phyloP scores from a whole-genome alignment of 2,329 filamentous ascomycete species.

The Microthyrium microscopicum region DNA sequence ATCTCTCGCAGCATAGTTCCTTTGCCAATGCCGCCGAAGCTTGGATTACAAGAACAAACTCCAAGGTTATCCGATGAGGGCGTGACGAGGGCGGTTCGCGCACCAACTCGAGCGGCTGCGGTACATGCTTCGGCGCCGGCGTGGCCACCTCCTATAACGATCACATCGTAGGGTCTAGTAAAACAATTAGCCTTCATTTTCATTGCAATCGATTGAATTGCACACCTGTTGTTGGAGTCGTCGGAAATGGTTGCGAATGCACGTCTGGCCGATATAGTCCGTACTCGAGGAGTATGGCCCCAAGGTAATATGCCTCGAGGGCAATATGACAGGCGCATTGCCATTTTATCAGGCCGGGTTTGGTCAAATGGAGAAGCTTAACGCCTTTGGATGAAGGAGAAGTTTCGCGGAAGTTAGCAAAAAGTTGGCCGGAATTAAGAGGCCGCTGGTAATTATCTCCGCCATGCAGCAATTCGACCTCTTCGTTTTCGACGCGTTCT shows the following conservation, averaged over 20 bases:
- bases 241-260: constrained; percentile 29
- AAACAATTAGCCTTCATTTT: not conserved
- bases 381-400: not conserved
- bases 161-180: constrained; percentile 68
- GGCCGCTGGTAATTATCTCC: no score
- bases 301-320: constrained; percentile 21
- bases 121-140: constrained; percentile 88
- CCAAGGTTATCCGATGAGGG: constrained; percentile 79
- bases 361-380: not conserved
- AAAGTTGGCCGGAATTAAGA: not conserved
- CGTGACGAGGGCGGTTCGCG: constrained; percentile 76
- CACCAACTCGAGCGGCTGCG: constrained; percentile 75
- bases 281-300: constrained; percentile 30
- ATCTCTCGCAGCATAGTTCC: constrained; percentile 91
- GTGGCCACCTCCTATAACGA: constrained; percentile 92
- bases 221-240: constrained; percentile 11
- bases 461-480: no score
- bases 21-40: constrained; percentile 96
- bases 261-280: constrained; percentile 20
- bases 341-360: not conserved
- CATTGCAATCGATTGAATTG: not conserved
- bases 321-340: not conserved
- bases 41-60: constrained; percentile 92
- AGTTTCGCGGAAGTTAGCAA: constrained; percentile 1
- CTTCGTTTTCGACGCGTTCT: no score